These are phyloP conservation scores for Oryza longistaminata DNA, from an alignment of 176 grass and related monocot genomes.

Conservation along the genomic window DNA sequence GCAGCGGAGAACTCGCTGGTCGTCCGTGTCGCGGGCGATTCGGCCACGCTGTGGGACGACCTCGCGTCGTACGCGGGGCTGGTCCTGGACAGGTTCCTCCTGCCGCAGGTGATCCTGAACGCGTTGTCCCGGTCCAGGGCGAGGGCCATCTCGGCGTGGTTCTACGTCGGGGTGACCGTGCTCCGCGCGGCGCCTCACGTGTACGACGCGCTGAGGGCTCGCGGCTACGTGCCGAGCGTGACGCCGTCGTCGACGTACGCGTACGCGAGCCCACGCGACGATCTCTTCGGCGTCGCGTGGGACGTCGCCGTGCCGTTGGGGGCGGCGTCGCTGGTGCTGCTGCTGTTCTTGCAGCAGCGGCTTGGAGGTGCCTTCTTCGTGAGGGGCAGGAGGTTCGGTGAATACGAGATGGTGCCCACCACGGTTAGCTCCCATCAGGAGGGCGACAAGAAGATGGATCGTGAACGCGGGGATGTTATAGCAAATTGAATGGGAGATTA, in stretches of 20 bases:
- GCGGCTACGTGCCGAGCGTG: background rate
- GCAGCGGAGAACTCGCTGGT: background rate
- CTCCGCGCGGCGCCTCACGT: constrained; percentile 47
- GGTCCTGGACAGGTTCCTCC: constrained; percentile 56
- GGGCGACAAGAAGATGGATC: background rate
- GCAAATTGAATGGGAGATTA: background rate
- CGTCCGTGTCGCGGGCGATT: background rate
- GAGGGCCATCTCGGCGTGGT: constrained; percentile 42
- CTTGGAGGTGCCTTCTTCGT: background rate
- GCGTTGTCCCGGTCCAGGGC: constrained; percentile 19
- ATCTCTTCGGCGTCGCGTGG: constrained; percentile 49
- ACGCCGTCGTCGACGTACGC: constrained; percentile 23
- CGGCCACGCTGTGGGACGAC: constrained; percentile 15
- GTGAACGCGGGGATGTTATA: background rate
- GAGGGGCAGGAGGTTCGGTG: constrained; percentile 9
- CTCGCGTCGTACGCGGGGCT: constrained; percentile 49
- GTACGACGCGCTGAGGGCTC: constrained; percentile 48
- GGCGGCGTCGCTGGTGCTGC: background rate
- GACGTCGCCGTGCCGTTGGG: background rate
- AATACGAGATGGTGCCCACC: constrained; percentile 48
- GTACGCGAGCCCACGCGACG: constrained; percentile 40
- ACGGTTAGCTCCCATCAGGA: constrained; percentile 22
- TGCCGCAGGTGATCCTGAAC: constrained; percentile 56
- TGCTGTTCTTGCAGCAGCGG: constrained; percentile 8
- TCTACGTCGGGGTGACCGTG: constrained; percentile 52